Conservation (phyloP, 768 basidiomycete species). For the Lentinula guzmanii region DNA sequence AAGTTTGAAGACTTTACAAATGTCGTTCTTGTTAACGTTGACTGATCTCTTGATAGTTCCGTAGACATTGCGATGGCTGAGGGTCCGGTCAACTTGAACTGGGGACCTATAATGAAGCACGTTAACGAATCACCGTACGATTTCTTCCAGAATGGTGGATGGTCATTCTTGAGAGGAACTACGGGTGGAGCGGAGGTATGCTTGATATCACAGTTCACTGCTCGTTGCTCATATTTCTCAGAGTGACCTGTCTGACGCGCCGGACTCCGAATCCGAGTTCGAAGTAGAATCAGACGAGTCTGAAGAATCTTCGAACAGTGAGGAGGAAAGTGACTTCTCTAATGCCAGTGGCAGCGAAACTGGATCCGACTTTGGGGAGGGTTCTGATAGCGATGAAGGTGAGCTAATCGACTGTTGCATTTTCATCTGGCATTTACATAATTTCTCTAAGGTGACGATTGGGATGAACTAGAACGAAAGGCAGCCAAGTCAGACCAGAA, state of each 20-base stretch:
- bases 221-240: conserved; percentile 10
- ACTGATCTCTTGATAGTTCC: conserved; percentile 49
- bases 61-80: conserved; percentile 96
- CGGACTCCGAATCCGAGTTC: conserved; percentile 45
- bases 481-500: conserved; percentile 64
- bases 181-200: conserved; percentile 60
- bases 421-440: not conserved
- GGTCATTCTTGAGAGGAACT: conserved; percentile 80
- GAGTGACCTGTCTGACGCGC: conserved; percentile 38
- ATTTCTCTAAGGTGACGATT: conserved; percentile 67
- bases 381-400: conserved; percentile 59
- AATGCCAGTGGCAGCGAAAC: conserved; percentile 62
- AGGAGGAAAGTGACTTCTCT: conserved; percentile 61
- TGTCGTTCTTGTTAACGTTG: not conserved
- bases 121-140: conserved; percentile 93
- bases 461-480: conserved; percentile 92
- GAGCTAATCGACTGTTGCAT: conserved; percentile 12
- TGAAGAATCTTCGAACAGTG: conserved; percentile 47
- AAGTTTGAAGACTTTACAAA: conserved; percentile 21
- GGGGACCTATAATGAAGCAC: conserved; percentile 98
- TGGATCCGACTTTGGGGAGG: conserved; percentile 57
- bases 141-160: conserved; percentile 96
- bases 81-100: conserved; percentile 95
- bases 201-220: conserved; percentile 3
- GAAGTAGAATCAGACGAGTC: conserved; percentile 49